These are phyloP conservation scores for Cryptococcus sp. DNA, from an alignment of 1,284 basidiomycete genomes.

Conservation along the genomic window DNA sequence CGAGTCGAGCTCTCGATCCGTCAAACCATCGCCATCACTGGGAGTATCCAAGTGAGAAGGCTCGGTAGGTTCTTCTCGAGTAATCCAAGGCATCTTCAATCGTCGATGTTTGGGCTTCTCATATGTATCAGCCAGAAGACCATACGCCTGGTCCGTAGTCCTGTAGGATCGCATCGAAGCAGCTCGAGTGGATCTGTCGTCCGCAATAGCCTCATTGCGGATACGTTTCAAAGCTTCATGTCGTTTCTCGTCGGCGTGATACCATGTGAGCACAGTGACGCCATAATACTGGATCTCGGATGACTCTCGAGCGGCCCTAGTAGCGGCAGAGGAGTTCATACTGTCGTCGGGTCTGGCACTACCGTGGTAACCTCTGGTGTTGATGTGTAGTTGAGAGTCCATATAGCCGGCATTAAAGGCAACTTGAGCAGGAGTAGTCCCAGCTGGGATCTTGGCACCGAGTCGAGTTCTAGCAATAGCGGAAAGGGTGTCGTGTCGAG, in stretches of 20 bases:
- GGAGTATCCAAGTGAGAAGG: conserved; percentile 1
- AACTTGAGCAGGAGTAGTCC: conserved; percentile 20
- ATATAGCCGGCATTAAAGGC: conserved; percentile 15
- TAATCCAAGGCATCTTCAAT: conserved; percentile 1
- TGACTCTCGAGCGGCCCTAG: conserved; percentile 20
- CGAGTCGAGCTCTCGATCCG: conserved; percentile 60
- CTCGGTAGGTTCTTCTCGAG: conserved; percentile 2
- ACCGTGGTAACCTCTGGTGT: neutral
- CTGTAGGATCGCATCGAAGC: neutral
- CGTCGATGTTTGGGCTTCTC: conserved; percentile 1
- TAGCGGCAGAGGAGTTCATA: conserved; percentile 5
- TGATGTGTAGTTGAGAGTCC: conserved; percentile 54
- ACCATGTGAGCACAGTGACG: conserved; percentile 88
- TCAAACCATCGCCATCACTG: conserved; percentile 46
- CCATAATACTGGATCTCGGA: conserved; percentile 66
- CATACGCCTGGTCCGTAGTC: neutral
- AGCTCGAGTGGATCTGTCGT: conserved; percentile 10
- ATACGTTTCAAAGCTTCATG: conserved; percentile 24
- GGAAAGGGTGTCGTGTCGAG: conserved; percentile 32
- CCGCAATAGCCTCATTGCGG: conserved; percentile 3
- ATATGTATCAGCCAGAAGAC: neutral
- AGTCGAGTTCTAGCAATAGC: conserved; percentile 25
- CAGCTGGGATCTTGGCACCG: conserved; percentile 7
- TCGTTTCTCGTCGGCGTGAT: conserved; percentile 81
- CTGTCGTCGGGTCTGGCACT: conserved; percentile 17